Percentiles rank a stretch among this genome's conserved stretches.
phyloP scores from a whole-genome alignment of 2,329 filamentous ascomycete species.

The Aureobasidium vineae region DNA sequence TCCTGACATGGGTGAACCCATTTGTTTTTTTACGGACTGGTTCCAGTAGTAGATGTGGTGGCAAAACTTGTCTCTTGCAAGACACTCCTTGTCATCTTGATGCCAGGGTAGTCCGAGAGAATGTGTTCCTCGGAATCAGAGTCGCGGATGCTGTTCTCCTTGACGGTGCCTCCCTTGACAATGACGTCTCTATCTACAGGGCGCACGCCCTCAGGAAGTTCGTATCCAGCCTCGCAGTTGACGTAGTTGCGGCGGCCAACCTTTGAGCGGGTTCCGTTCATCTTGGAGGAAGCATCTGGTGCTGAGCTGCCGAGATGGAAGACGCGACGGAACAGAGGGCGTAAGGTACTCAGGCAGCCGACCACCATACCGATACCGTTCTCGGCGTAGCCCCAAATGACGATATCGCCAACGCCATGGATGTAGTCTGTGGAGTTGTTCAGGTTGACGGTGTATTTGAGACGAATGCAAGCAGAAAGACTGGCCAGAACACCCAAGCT shows the following conservation, averaged over 20 bases:
- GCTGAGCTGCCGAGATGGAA: constrained; percentile 26
- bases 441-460: constrained; percentile 41
- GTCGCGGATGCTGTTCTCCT: constrained; percentile 13
- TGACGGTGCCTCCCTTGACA: constrained; percentile 22
- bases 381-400: constrained; percentile 42
- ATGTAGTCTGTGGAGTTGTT: constrained; percentile 38
- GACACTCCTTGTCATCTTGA: constrained; percentile 24
- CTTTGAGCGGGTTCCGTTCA: constrained; percentile 7
- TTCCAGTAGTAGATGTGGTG: neutral
- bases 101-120: constrained; percentile 13
- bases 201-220: constrained; percentile 4
- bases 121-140: constrained; percentile 26
- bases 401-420: constrained; percentile 36
- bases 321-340: constrained; percentile 37
- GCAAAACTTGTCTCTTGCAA: constrained; percentile 23
- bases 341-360: constrained; percentile 39
- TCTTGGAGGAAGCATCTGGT: constrained; percentile 10
- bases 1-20: neutral
- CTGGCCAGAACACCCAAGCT: constrained; percentile 40
- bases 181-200: neutral
- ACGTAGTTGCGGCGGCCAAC: constrained; percentile 11
- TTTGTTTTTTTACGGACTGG: neutral
- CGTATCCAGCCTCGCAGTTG: constrained; percentile 19
- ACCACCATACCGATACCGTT: constrained; percentile 41
- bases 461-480: constrained; percentile 38